These are phyloP conservation scores for Rhynchospora tenuis DNA, from an alignment of 176 grass and related monocot species.

Conservation along the genomic window DNA sequence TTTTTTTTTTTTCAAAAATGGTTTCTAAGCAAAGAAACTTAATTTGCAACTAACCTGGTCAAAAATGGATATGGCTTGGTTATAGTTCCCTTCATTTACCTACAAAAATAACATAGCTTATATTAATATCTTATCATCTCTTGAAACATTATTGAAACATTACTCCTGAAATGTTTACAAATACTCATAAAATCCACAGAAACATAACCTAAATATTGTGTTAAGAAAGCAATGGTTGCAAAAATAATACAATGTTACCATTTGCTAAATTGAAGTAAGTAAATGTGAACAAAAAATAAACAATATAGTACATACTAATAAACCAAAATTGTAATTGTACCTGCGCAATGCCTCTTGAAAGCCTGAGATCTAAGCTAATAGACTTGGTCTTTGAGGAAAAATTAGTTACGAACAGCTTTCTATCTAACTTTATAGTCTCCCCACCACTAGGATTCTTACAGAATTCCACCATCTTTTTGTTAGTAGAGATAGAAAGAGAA, in stretches of 20 bases:
- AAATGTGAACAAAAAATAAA: background rate
- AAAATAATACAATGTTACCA: background rate
- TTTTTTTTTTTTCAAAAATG: background rate
- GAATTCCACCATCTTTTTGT: background rate
- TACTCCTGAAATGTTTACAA: background rate
- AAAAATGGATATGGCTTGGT: slow-evolving; percentile 94
- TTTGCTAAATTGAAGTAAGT: background rate
- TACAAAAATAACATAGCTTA: slow-evolving; percentile 34
- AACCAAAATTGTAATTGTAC: slow-evolving; percentile 28
- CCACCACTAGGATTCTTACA: background rate
- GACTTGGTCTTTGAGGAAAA: slow-evolving; percentile 70
- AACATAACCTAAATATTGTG: background rate
- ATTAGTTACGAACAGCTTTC: slow-evolving; percentile 68
- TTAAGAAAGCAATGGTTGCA: background rate
- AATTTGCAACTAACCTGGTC: slow-evolving; percentile 62
- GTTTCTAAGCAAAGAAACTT: background rate
- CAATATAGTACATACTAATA: background rate
- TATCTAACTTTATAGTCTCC: slow-evolving; percentile 44
- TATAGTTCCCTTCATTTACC: slow-evolving; percentile 98
- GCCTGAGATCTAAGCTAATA: slow-evolving; percentile 93
- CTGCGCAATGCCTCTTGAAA: slow-evolving; percentile 95
- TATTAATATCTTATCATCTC: background rate
- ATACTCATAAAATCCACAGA: background rate
- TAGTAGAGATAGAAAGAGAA: slow-evolving; percentile 8
- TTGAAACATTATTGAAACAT: background rate